A percentile compares a stretch with the other conserved stretches of the same genome.
Conservation (phyloP, 1,139 yeast species). For the Entelexis paramagnoliae region DNA sequence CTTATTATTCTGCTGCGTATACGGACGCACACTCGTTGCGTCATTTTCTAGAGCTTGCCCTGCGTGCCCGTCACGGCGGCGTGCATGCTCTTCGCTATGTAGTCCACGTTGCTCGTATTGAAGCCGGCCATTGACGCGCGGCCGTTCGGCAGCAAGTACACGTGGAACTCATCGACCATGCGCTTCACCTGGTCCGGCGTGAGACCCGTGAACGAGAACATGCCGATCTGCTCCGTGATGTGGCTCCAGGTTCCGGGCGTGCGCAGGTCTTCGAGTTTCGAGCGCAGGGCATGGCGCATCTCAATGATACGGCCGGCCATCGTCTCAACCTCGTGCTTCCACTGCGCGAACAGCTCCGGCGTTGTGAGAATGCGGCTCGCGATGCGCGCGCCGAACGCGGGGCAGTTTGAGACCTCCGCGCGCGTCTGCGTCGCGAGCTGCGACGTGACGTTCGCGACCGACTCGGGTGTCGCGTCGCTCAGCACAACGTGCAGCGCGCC, state of each 20-base stretch:
- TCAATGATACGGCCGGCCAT: constrained; percentile 71
- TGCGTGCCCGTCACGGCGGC: constrained; percentile 34
- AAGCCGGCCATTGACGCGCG: constrained; percentile 88
- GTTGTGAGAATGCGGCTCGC: constrained; percentile 65
- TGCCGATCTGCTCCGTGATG: constrained; percentile 81
- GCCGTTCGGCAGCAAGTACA: constrained; percentile 82
- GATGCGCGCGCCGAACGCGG: constrained; percentile 85
- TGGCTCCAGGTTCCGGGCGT: constrained; percentile 74
- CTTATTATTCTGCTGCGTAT: too few species aligned
- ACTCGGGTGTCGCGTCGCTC: constrained; percentile 27
- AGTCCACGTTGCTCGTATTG: constrained; percentile 67
- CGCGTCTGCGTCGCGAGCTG: constrained; percentile 74
- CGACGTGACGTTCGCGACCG: constrained; percentile 45
- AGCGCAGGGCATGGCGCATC: constrained; percentile 47
- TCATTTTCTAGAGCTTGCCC: constrained; percentile 4
- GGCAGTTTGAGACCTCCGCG: constrained; percentile 86
- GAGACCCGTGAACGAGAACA: constrained; percentile 91
- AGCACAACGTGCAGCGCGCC: constrained; percentile 68
- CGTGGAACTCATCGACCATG: constrained; percentile 60
- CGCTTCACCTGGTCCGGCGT: constrained; percentile 55
- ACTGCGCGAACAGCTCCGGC: constrained; percentile 51
- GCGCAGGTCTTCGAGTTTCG: constrained; percentile 46
- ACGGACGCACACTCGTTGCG: too few species aligned
- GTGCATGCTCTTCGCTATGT: constrained; percentile 68
- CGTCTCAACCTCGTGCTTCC: constrained; percentile 65